Evolutionary conservation across 1,139 yeast genomes (phyloP).

Genomic region (Taphrina communis): DNA sequence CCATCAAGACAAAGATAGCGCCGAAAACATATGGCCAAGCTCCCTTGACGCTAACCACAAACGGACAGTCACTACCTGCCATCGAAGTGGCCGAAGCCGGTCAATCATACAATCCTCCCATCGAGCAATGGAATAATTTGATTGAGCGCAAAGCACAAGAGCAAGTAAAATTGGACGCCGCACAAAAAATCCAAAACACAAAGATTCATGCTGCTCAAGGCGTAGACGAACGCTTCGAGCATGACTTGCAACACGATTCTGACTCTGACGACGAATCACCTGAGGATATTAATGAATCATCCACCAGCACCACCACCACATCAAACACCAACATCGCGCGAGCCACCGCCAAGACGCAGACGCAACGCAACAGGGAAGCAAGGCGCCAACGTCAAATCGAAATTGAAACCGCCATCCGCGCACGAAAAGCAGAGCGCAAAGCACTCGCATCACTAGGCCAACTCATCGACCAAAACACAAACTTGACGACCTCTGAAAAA

Average conservation of each 20-base stretch:
- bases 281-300: conserved; percentile 52
- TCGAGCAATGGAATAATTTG: conserved; percentile 79
- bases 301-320: conserved; percentile 43
- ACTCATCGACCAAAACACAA: conserved; percentile 8
- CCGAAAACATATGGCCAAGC: conserved; percentile 65
- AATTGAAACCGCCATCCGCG: conserved; percentile 27
- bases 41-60: conserved; percentile 58
- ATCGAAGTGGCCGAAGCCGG: conserved; percentile 76
- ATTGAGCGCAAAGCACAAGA: conserved; percentile 74
- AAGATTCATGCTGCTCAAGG: conserved; percentile 56
- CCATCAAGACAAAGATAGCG: conserved; percentile 53
- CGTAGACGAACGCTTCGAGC: conserved; percentile 56
- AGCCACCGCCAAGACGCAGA: conserved; percentile 61
- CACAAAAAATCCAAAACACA: conserved; percentile 54
- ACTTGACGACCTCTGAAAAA: conserved; percentile 24
- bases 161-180: conserved; percentile 66
- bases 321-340: conserved; percentile 47
- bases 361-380: conserved; percentile 68
- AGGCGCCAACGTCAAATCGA: conserved; percentile 32
- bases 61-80: conserved; percentile 49
- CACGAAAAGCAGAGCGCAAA: conserved; percentile 32
- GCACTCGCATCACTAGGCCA: conserved; percentile 37
- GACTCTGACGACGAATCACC: conserved; percentile 55
- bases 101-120: conserved; percentile 88
- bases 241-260: conserved; percentile 55